Percentiles rank a stretch among this genome's conserved stretches.
These are phyloP conservation scores for Achlya hypogyna DNA, from an alignment of 352 stramenopile genomes.

Conservation along the genomic window DNA sequence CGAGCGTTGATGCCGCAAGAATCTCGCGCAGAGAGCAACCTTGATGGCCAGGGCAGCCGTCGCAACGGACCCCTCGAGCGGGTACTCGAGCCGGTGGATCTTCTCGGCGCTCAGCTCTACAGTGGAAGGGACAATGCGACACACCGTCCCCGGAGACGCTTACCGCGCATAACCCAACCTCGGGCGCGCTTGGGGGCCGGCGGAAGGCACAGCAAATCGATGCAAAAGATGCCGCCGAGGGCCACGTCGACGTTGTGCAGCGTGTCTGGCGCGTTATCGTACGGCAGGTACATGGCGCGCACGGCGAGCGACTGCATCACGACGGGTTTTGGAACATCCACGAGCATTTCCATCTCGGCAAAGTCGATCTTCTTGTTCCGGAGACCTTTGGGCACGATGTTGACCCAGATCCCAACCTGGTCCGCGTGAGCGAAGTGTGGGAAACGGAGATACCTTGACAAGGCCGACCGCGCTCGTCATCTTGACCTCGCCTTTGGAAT, in stretches of 20 bases:
- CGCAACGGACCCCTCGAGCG: conserved; percentile 59
- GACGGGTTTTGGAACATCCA: conserved; percentile 72
- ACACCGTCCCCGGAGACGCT: conserved; percentile 27
- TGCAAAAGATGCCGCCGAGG: conserved; percentile 48
- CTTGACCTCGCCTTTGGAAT: conserved; percentile 51
- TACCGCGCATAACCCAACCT: conserved; percentile 72
- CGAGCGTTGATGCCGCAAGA: not conserved
- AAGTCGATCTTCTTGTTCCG: conserved; percentile 77
- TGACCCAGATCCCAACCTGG: conserved; percentile 62
- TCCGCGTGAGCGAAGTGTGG: conserved; percentile 20
- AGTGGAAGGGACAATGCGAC: not conserved
- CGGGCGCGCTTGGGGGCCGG: conserved; percentile 53
- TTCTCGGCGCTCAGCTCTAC: conserved; percentile 20
- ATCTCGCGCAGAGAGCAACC: conserved; percentile 21
- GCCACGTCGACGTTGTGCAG: conserved; percentile 32
- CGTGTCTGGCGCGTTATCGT: conserved; percentile 31
- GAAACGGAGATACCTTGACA: not conserved
- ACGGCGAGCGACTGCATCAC: conserved; percentile 68
- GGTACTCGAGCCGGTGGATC: conserved; percentile 59
- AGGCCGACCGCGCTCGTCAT: conserved; percentile 29
- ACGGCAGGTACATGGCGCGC: conserved; percentile 50
- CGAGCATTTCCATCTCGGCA: conserved; percentile 39
- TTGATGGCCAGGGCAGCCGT: conserved; percentile 62
- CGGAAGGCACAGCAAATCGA: conserved; percentile 62
- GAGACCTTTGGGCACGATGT: conserved; percentile 59